Percentiles rank a stretch among this genome's conserved stretches.
Evolutionary conservation across 352 stramenopile species (phyloP).

Genomic region (Phytopythium aichiense): DNA sequence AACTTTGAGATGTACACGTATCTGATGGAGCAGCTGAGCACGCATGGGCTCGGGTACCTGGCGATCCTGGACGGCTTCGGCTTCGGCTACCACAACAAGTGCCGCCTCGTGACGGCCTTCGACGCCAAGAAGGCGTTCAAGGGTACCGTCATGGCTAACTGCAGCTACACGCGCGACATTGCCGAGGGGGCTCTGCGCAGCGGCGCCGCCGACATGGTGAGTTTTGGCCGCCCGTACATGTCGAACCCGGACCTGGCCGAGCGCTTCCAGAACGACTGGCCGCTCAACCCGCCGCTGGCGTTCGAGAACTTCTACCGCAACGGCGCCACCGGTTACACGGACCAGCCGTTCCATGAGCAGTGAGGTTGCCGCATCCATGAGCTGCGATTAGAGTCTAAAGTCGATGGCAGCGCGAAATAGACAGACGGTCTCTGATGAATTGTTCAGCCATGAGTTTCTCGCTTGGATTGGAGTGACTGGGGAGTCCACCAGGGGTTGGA

Average conservation of each 20-base stretch:
- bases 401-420: not conserved
- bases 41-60: constrained; percentile 32
- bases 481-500: no score
- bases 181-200: constrained; percentile 26
- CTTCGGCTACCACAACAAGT: constrained; percentile 33
- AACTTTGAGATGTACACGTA: constrained; percentile 35
- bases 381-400: no score
- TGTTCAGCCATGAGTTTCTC: not conserved
- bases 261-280: constrained; percentile 17
- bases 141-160: constrained; percentile 26
- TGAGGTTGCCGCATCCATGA: not conserved
- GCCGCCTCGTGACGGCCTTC: constrained; percentile 18
- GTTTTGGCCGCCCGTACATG: constrained; percentile 38
- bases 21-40: constrained; percentile 29
- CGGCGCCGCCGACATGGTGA: constrained; percentile 23
- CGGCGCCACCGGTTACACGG: constrained; percentile 18
- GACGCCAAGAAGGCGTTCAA: constrained; percentile 31
- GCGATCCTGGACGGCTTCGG: constrained; percentile 28
- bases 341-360: constrained; percentile 12
- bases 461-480: no score
- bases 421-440: not conserved
- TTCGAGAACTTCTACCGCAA: constrained; percentile 25
- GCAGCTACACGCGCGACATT: constrained; percentile 29
- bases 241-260: constrained; percentile 42
- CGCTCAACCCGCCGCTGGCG: constrained; percentile 9